Conservation (phyloP, 768 basidiomycete genomes). For the Boletus rubropictus region DNA sequence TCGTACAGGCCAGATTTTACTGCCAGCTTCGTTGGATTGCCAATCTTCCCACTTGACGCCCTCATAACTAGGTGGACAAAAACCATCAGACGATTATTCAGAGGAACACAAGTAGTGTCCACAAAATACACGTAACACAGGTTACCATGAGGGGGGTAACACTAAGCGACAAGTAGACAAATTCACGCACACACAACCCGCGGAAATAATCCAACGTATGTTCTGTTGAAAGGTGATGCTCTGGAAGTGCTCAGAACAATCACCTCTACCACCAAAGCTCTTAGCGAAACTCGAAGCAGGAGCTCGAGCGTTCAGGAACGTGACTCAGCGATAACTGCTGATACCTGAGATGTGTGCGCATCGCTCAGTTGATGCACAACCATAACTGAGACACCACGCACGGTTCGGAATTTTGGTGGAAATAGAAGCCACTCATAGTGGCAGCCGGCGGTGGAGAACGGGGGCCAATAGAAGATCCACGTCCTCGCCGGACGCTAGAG, state of each 20-base stretch:
- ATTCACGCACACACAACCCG: conserved; percentile 15
- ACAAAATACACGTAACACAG: conserved; percentile 17
- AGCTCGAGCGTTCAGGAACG: conserved; percentile 64
- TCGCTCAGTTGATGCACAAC: conserved; percentile 4
- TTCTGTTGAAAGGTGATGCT: not conserved
- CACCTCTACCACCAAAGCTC: conserved; percentile 13
- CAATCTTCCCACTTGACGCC: no score
- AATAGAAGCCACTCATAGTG: conserved; percentile 88
- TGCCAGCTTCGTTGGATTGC: no score
- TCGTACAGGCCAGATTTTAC: no score
- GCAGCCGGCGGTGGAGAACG: conserved; percentile 48
- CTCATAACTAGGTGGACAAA: not conserved
- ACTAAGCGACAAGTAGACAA: conserved; percentile 12
- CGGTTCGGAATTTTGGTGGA: conserved; percentile 91
- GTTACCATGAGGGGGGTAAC: conserved; percentile 17
- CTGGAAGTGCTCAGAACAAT: not conserved
- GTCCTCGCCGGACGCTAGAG: conserved; percentile 43
- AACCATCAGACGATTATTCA: not conserved
- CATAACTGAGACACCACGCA: conserved; percentile 39
- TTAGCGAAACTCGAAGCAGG: conserved; percentile 84
- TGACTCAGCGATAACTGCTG: conserved; percentile 83
- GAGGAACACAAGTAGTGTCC: conserved; percentile 9
- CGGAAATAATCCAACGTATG: conserved; percentile 1
- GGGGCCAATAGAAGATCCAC: conserved; percentile 47
- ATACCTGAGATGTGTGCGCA: conserved; percentile 47